Evolutionary conservation across 75 land plant genomes (phyloP).

Genomic region (Pinus tabuliformis): DNA sequence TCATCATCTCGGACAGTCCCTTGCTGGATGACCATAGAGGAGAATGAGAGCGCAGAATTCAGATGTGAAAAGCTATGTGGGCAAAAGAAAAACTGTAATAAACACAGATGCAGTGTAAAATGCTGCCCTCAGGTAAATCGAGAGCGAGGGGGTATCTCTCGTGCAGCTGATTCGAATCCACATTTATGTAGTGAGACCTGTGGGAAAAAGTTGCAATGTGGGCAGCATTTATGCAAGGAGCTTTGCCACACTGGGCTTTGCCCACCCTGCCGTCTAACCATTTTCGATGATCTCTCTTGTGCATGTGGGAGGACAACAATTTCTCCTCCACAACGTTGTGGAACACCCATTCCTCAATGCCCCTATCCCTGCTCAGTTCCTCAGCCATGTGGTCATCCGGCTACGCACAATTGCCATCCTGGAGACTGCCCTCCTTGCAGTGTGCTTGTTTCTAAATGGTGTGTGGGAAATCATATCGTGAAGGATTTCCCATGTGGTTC

Average conservation of each 20-base stretch:
- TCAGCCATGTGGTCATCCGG: slow-evolving; percentile 89
- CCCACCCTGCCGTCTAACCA: slow-evolving; percentile 87
- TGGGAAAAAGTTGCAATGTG: slow-evolving; percentile 89
- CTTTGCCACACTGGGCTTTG: slow-evolving; percentile 94
- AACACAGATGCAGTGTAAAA: slow-evolving; percentile 85
- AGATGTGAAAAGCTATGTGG: slow-evolving; percentile 85
- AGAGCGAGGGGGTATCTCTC: neutral
- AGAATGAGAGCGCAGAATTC: slow-evolving; percentile 28
- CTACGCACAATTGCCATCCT: slow-evolving; percentile 86
- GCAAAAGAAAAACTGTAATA: slow-evolving; percentile 86
- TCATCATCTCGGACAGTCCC: slow-evolving; percentile 66
- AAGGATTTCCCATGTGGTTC: slow-evolving; percentile 95
- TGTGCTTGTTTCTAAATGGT: slow-evolving; percentile 79
- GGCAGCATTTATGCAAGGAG: slow-evolving; percentile 77
- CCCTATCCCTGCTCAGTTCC: slow-evolving; percentile 69
- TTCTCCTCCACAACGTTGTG: slow-evolving; percentile 97
- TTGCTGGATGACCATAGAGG: slow-evolving; percentile 45
- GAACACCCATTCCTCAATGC: slow-evolving; percentile 86
- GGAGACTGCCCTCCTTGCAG: slow-evolving; percentile 98
- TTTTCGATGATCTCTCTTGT: slow-evolving; percentile 88
- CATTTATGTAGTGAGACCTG: slow-evolving; percentile 78
- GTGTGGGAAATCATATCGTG: slow-evolving; percentile 89
- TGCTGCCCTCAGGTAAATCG: slow-evolving; percentile 68
- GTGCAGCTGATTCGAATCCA: slow-evolving; percentile 55
- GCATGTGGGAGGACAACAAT: slow-evolving; percentile 94